Conservation (phyloP, 176 grass and related monocot species). For the Triticum timopheevii region DNA sequence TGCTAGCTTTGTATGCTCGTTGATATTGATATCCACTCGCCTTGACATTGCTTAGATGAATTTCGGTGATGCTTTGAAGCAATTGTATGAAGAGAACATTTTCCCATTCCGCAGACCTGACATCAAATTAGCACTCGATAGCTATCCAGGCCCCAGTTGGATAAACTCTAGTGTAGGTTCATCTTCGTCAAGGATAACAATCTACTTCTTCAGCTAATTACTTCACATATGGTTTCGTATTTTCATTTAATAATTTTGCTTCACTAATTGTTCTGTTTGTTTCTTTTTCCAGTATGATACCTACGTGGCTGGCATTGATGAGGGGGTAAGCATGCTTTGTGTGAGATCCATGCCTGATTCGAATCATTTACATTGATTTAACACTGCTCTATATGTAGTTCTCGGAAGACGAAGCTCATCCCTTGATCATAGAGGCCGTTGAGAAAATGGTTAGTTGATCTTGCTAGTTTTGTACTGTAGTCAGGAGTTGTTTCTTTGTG, state of each 20-base stretch:
- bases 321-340: not conserved
- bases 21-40: no score
- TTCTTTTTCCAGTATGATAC: conserved; percentile 10
- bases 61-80: no score
- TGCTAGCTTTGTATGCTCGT: not conserved
- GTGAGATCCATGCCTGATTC: not conserved
- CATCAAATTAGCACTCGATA: no score
- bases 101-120: no score
- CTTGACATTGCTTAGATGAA: no score
- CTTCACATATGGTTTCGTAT: not conserved
- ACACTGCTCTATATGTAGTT: not conserved
- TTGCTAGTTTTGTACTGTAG: no score
- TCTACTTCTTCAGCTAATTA: not conserved
- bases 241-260: no score
- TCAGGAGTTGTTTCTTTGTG: no score
- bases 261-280: not conserved
- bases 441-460: not conserved
- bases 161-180: no score
- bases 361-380: not conserved
- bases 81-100: no score
- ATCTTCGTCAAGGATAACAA: no score
- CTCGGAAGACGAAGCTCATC: not conserved
- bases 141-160: no score
- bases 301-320: not conserved
- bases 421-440: not conserved